Evolutionary conservation across 129 eudicot species (phyloP), one percentile per base, ranked within the genome.

Genomic region (Logfia minima): DNA sequence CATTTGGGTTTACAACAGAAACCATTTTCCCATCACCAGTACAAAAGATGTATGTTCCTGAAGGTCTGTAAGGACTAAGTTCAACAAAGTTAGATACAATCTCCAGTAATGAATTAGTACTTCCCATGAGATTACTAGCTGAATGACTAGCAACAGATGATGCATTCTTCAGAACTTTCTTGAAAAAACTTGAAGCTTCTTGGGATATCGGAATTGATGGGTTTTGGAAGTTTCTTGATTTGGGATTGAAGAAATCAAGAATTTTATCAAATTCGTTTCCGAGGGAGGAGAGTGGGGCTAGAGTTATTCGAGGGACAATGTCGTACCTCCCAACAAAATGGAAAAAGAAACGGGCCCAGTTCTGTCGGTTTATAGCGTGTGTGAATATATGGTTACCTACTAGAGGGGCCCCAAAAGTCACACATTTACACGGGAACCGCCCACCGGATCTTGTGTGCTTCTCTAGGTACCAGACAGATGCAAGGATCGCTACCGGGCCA

Each of bases 21-120:
- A 89, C 80, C 24, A 87, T 39, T 64, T 79, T 89, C 70, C 91
- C 92, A 45, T 79, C 86, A 2, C 94, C 87, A 14, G 87, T 83
- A 69, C 91, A 87, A 85, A 93, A 90, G 10, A 93, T 73, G 31
- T 76, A 93, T 0, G 73, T 84, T 14, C 98, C 98, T 32, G 85
- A 90, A 77, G 98, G 97, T 79, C 96, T 87, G 73, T 93, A 90
- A 19, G 98, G 97, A 75, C 98, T 93, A 35, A 90, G 96, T 65
- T 87, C 81, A 55, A 93, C 77, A 16, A 90, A 87, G 43, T 81
- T 86, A 4, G 92, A 72, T n/a, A 90, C 68, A 6, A 85, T 84
- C 41, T 88, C 97, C 9, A 93, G 80, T 60, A 93, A 37, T 11
- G 83, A 76, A 59, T 85, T 90, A n/a, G 97, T 87, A 82, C 87